phyloP scores from a whole-genome alignment of 2,329 filamentous ascomycete species.

The Fusarium keratoplasticum region DNA sequence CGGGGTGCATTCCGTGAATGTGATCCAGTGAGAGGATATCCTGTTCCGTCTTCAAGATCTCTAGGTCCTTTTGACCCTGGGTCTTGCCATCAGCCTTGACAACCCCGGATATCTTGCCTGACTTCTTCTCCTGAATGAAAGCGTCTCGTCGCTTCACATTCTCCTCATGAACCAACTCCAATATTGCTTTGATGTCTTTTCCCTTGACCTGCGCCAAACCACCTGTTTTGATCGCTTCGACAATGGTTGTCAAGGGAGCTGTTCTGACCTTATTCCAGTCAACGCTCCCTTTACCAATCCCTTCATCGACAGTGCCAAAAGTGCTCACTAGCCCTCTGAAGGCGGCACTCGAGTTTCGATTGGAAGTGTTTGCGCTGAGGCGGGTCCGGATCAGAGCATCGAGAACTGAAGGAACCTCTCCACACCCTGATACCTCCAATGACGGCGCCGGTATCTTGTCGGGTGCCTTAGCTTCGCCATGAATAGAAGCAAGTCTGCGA shows the following conservation, averaged over 20 bases:
- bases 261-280: constrained; percentile 43
- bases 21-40: constrained; percentile 42
- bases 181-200: constrained; percentile 43
- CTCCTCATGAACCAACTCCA: constrained; percentile 43
- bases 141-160: constrained; percentile 38
- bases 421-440: constrained; percentile 43
- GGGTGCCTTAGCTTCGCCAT: constrained; percentile 40
- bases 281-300: constrained; percentile 43
- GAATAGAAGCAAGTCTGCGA: constrained; percentile 33
- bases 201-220: constrained; percentile 43
- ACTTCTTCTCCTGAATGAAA: constrained; percentile 39
- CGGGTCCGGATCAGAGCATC: constrained; percentile 44
- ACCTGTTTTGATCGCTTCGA: constrained; percentile 69
- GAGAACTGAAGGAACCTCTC: constrained; percentile 43
- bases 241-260: constrained; percentile 60
- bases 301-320: constrained; percentile 39
- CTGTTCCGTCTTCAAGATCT: constrained; percentile 43
- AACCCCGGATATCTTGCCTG: constrained; percentile 22
- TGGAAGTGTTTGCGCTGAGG: constrained; percentile 43
- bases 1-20: constrained; percentile 43
- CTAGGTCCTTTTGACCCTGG: constrained; percentile 43
- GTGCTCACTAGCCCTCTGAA: constrained; percentile 41
- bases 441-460: constrained; percentile 45
- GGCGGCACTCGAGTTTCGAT: constrained; percentile 43
- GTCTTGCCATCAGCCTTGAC: constrained; percentile 38